Conservation (phyloP, 2,329 filamentous ascomycete genomes). For the Trichoderma citrinoviride region DNA sequence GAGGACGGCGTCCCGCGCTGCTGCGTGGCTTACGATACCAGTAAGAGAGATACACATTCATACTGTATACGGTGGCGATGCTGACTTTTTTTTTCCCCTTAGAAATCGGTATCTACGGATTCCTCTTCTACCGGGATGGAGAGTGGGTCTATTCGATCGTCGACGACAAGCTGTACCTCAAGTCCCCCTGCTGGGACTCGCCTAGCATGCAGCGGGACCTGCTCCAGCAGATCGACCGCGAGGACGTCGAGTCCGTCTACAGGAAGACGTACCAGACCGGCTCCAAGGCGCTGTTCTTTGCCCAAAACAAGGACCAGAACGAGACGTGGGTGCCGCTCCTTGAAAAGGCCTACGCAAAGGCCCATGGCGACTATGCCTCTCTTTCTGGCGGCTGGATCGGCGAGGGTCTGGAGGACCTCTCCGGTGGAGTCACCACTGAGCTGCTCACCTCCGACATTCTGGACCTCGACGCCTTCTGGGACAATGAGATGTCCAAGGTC, state of each 20-base stretch:
- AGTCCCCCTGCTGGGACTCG: slow-evolving; percentile 78
- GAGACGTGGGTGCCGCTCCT: slow-evolving; percentile 80
- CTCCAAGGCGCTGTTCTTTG: slow-evolving; percentile 75
- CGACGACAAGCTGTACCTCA: slow-evolving; percentile 85
- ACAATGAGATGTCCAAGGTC: slow-evolving; percentile 73
- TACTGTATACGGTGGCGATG: not conserved
- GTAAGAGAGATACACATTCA: slow-evolving; percentile 34
- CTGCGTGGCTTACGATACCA: slow-evolving; percentile 71
- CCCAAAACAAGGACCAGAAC: slow-evolving; percentile 70
- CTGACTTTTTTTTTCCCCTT: slow-evolving; percentile 19
- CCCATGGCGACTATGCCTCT: slow-evolving; percentile 72
- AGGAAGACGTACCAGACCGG: slow-evolving; percentile 70
- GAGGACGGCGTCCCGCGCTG: slow-evolving; percentile 66
- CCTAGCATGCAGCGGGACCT: slow-evolving; percentile 71
- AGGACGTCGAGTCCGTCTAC: slow-evolving; percentile 69
- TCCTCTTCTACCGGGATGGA: slow-evolving; percentile 83
- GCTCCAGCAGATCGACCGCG: slow-evolving; percentile 71
- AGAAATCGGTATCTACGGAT: slow-evolving; percentile 78
- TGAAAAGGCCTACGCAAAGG: slow-evolving; percentile 82
- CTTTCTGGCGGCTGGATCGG: slow-evolving; percentile 70
- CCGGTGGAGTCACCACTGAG: slow-evolving; percentile 68
- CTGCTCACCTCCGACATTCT: slow-evolving; percentile 68
- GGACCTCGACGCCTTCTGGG: slow-evolving; percentile 80
- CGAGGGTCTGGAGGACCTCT: slow-evolving; percentile 58
- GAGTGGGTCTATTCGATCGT: slow-evolving; percentile 92